Percentiles rank a stretch among this genome's conserved stretches.
phyloP scores from a whole-genome alignment of 345 rosid species.

The Salix caprea region DNA sequence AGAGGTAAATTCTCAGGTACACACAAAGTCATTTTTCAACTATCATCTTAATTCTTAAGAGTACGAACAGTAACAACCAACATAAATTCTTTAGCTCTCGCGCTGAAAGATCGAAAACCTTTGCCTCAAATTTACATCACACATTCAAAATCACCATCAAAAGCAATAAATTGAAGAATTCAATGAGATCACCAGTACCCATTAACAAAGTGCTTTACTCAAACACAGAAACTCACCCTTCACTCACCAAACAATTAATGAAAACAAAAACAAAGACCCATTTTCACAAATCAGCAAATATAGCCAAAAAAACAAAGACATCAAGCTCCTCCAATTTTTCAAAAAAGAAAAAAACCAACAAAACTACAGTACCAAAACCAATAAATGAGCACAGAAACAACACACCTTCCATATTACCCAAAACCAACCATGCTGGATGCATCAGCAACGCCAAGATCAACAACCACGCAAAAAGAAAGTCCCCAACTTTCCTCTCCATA shows the following conservation, averaged over 20 bases:
- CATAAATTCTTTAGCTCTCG: background rate
- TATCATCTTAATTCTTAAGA: background rate
- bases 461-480: slow-evolving; percentile 41
- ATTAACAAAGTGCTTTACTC: background rate
- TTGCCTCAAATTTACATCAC: background rate
- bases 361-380: background rate
- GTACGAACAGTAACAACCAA: background rate
- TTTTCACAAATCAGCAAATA: slow-evolving; percentile 4
- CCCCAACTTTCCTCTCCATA: slow-evolving; percentile 43
- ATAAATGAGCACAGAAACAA: slow-evolving; percentile 8
- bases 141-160: background rate
- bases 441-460: slow-evolving; percentile 52
- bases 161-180: slow-evolving; percentile 5
- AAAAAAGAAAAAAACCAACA: background rate
- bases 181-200: background rate
- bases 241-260: slow-evolving; percentile 1
- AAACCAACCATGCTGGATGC: slow-evolving; percentile 47
- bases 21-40: slow-evolving; percentile 1
- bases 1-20: background rate
- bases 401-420: slow-evolving; percentile 86
- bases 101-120: background rate
- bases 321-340: background rate
- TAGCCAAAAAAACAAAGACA: background rate
- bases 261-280: background rate
- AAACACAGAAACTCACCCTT: background rate